These are phyloP conservation scores for Lactarius hengduanensis DNA, from an alignment of 768 basidiomycete species.

Conservation along the genomic window DNA sequence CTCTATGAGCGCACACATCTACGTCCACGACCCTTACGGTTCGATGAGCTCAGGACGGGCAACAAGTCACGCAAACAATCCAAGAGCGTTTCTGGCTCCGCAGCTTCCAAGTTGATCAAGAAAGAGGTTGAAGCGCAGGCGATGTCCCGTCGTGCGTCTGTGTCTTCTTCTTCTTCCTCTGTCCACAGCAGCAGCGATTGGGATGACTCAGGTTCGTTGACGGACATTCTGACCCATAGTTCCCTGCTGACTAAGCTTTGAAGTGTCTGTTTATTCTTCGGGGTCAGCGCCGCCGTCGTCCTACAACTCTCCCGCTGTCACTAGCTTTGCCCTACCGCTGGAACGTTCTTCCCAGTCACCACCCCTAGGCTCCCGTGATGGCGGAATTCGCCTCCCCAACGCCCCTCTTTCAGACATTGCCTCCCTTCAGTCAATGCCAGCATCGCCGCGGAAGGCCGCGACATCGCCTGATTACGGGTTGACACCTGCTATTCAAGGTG, in stretches of 20 bases:
- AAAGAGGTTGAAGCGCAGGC: conserved; percentile 47
- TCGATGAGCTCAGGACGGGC: conserved; percentile 85
- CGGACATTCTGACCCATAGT: conserved; percentile 26
- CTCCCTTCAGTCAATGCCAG: conserved; percentile 39
- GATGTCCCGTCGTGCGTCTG: conserved; percentile 57
- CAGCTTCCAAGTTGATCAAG: conserved; percentile 49
- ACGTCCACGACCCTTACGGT: conserved; percentile 77
- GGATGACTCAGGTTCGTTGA: conserved; percentile 66
- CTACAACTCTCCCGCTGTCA: conserved; percentile 61
- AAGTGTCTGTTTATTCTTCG: conserved; percentile 46
- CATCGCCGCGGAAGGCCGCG: conserved; percentile 34
- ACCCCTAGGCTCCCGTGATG: conserved; percentile 41
- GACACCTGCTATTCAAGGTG: conserved; percentile 22
- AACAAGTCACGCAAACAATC: conserved; percentile 72
- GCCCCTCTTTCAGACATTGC: conserved; percentile 71
- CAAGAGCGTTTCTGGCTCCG: conserved; percentile 37
- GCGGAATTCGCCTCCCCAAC: conserved; percentile 71
- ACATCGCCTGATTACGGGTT: conserved; percentile 31
- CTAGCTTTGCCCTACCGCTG: conserved; percentile 61
- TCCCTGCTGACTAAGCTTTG: conserved; percentile 23
- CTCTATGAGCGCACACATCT: conserved; percentile 88
- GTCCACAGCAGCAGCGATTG: conserved; percentile 70
- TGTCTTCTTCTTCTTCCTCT: conserved; percentile 58
- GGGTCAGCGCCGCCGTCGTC: conserved; percentile 60
- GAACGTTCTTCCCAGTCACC: conserved; percentile 41